Evolutionary conservation across 75 land plant species (phyloP).

Genomic region (Cunninghamia lanceolata): DNA sequence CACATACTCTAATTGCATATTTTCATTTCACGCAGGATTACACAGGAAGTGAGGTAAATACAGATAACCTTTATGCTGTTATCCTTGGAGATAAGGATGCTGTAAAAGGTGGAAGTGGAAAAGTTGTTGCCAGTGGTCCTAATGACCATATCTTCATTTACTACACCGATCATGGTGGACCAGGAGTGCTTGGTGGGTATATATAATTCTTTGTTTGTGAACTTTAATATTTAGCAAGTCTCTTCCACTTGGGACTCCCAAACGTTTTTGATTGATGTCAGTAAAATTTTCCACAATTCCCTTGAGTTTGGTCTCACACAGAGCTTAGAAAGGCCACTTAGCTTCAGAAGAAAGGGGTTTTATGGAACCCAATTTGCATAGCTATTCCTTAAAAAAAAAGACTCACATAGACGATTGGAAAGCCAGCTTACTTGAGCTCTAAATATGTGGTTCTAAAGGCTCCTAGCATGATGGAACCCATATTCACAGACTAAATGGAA

Average conservation of each 20-base stretch:
- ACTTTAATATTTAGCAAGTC: neutral
- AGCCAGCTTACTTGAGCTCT: neutral
- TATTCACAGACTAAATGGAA: neutral
- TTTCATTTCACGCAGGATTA: conserved; percentile 29
- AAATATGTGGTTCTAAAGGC: neutral
- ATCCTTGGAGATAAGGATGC: conserved; percentile 39
- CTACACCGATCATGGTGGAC: conserved; percentile 55
- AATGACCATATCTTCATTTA: conserved; percentile 46
- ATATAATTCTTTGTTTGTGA: neutral
- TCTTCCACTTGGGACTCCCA: neutral
- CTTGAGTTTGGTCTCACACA: neutral
- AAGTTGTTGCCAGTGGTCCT: conserved; percentile 42
- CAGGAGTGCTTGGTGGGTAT: conserved; percentile 43
- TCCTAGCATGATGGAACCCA: neutral
- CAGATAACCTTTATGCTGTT: conserved; percentile 33
- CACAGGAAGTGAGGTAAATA: conserved; percentile 32
- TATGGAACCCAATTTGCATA: neutral
- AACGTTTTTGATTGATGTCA: neutral
- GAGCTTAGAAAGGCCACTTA: neutral
- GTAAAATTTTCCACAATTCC: neutral
- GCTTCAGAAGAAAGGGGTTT: neutral
- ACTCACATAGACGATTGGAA: neutral
- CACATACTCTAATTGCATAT: neutral
- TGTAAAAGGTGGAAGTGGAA: conserved; percentile 44
- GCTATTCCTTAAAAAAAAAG: neutral